Percentiles rank a stretch among this genome's conserved stretches.
phyloP scores from a whole-genome alignment of 352 stramenopile genomes.

The Phytophthora boehmeriae region DNA sequence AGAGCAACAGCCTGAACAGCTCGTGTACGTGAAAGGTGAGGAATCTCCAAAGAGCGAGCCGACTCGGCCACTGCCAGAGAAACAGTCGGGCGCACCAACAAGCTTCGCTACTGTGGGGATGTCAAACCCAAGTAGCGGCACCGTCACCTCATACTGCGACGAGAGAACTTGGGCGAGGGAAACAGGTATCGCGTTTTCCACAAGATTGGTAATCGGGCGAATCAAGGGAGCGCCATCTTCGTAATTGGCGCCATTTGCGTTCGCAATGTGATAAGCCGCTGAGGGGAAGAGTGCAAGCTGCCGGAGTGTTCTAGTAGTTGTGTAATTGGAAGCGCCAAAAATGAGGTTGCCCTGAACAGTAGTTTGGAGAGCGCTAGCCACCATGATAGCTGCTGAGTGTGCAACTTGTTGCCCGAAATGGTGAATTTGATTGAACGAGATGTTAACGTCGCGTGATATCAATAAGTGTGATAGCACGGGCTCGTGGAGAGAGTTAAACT shows the following conservation, averaged over 20 bases:
- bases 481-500: slow-evolving; percentile 43
- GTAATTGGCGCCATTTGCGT: slow-evolving; percentile 48
- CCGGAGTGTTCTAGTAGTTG: slow-evolving; percentile 4
- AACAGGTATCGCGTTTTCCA: slow-evolving; percentile 33
- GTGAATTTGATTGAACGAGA: slow-evolving; percentile 83
- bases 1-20: slow-evolving; percentile 73
- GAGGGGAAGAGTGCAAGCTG: slow-evolving; percentile 12
- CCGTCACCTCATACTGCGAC: slow-evolving; percentile 41
- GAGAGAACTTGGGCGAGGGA: slow-evolving; percentile 40
- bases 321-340: slow-evolving; percentile 41
- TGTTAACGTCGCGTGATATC: slow-evolving; percentile 42
- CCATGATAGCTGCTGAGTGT: slow-evolving; percentile 62
- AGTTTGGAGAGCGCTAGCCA: slow-evolving; percentile 53
- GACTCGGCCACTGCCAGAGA: slow-evolving; percentile 55
- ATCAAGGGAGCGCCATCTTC: slow-evolving; percentile 36
- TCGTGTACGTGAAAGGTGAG: slow-evolving; percentile 53
- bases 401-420: slow-evolving; percentile 58
- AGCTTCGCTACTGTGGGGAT: slow-evolving; percentile 70
- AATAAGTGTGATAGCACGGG: slow-evolving; percentile 50
- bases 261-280: slow-evolving; percentile 43
- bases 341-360: slow-evolving; percentile 65
- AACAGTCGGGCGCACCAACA: slow-evolving; percentile 63
- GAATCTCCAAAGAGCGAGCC: slow-evolving; percentile 57
- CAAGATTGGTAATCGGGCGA: slow-evolving; percentile 29
- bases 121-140: slow-evolving; percentile 58